Evolutionary conservation across 2,329 filamentous ascomycete genomes (phyloP).

Genomic region (Teratosphaeriaceae sp.): DNA sequence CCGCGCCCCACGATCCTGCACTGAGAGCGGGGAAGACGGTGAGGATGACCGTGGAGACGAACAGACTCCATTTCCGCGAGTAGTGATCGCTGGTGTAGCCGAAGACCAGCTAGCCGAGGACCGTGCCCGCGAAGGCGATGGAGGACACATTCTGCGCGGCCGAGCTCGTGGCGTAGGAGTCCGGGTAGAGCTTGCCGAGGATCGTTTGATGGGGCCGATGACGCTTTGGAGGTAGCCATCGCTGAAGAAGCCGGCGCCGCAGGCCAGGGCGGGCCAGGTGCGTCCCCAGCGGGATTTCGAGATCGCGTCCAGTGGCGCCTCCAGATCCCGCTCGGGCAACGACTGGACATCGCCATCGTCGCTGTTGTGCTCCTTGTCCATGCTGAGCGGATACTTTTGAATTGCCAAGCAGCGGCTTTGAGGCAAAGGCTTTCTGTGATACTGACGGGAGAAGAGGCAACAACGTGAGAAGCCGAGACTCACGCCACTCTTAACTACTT

Average conservation of each 20-base stretch:
- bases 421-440: no score
- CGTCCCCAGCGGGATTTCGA: conserved; percentile 38
- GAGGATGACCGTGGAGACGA: conserved; percentile 74
- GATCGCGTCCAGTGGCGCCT: conserved; percentile 8
- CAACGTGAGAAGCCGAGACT: not conserved
- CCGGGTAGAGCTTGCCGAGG: conserved; percentile 60
- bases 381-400: not conserved
- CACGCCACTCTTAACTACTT: not conserved
- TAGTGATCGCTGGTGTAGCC: conserved; percentile 77
- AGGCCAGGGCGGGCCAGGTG: conserved; percentile 72
- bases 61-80: conserved; percentile 74
- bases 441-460: not conserved
- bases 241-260: conserved; percentile 82
- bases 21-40: conserved; percentile 77
- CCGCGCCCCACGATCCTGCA: conserved; percentile 68
- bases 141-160: conserved; percentile 69
- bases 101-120: conserved; percentile 74
- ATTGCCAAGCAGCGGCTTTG: not conserved
- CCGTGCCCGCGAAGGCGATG: conserved; percentile 75
- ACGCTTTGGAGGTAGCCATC: conserved; percentile 92
- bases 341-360: not conserved
- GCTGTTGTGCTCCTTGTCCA: conserved; percentile 5
- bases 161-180: conserved; percentile 59
- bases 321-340: not conserved
- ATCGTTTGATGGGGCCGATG: conserved; percentile 84